Conservation (phyloP, 805 yeast species). For the Candida corydali region DNA sequence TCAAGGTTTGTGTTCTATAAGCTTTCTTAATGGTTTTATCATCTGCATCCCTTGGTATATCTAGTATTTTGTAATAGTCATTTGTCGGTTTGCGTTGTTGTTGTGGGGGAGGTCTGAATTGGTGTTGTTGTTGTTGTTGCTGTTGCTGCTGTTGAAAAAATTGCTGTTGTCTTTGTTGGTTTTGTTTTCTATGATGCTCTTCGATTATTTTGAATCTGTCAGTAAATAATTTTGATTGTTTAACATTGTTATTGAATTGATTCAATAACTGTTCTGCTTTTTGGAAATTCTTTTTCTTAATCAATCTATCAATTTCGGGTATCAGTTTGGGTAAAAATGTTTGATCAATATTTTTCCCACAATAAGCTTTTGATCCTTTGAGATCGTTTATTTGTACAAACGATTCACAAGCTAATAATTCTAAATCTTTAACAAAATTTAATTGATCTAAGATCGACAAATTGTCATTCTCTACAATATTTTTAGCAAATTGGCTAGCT, state of each 20-base stretch:
- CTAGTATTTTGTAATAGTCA: conserved; percentile 80
- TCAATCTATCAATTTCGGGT: conserved; percentile 31
- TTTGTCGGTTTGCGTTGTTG: conserved; percentile 38
- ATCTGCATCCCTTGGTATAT: conserved; percentile 61
- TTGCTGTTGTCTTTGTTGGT: conserved; percentile 25
- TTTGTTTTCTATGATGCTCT: conserved; percentile 17
- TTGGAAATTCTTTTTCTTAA: conserved; percentile 26
- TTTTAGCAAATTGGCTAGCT: conserved; percentile 11
- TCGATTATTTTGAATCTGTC: conserved; percentile 30
- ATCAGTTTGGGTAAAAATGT: conserved; percentile 38
- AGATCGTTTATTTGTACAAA: conserved; percentile 21
- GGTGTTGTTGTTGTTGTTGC: conserved; percentile 36
- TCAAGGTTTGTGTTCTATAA: conserved; percentile 70
- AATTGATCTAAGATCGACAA: conserved; percentile 12
- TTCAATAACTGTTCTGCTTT: conserved; percentile 39
- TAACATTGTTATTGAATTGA: conserved; percentile 28
- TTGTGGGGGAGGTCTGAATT: conserved; percentile 27
- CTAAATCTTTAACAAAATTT: conserved; percentile 26
- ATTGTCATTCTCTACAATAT: conserved; percentile 4
- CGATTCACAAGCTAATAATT: conserved; percentile 39
- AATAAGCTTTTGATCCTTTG: conserved; percentile 19
- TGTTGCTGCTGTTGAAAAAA: conserved; percentile 36
- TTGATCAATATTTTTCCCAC: conserved; percentile 19
- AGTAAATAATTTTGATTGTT: conserved; percentile 36
- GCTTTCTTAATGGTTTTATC: conserved; percentile 74